These are phyloP conservation scores for Dryas octopetala DNA, from an alignment of 306 rosid genomes.

Conservation along the genomic window DNA sequence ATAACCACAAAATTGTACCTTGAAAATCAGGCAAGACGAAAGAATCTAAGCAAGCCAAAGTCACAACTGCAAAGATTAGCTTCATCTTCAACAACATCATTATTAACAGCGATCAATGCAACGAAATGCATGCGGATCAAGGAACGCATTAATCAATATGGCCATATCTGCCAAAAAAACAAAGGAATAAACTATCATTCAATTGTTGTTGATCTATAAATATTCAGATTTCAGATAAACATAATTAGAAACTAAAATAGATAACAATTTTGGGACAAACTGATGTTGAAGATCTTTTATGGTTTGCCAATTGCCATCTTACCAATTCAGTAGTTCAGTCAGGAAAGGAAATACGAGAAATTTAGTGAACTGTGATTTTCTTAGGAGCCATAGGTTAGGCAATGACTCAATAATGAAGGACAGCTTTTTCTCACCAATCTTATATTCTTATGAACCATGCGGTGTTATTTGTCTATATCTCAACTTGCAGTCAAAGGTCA, in stretches of 20 bases:
- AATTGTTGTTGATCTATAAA: not conserved
- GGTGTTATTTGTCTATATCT: not conserved
- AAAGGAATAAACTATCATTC: constrained; percentile 13
- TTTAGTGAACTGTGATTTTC: not conserved
- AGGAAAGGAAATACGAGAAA: not conserved
- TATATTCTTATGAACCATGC: too few relatives aligned
- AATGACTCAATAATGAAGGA: not conserved
- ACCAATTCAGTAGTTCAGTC: not conserved
- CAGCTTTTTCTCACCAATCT: not conserved
- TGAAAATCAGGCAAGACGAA: constrained; percentile 67
- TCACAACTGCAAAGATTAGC: constrained; percentile 39
- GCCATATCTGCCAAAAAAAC: constrained; percentile 44
- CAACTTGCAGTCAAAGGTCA: not conserved
- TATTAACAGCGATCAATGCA: constrained; percentile 9
- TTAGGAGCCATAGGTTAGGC: not conserved
- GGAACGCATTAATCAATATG: not conserved
- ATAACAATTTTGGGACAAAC: constrained; percentile 18
- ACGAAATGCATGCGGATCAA: constrained; percentile 32
- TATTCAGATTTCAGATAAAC: constrained; percentile 1
- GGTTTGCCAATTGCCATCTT: not conserved
- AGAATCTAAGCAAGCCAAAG: constrained; percentile 57
- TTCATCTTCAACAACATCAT: constrained; percentile 56
- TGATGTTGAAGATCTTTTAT: not conserved
- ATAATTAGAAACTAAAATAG: constrained; percentile 12
- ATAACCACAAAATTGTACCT: constrained; percentile 45